Base-by-base conservation (phyloP, 805 yeast species). In the Ogataea paradorogensis region DNA sequence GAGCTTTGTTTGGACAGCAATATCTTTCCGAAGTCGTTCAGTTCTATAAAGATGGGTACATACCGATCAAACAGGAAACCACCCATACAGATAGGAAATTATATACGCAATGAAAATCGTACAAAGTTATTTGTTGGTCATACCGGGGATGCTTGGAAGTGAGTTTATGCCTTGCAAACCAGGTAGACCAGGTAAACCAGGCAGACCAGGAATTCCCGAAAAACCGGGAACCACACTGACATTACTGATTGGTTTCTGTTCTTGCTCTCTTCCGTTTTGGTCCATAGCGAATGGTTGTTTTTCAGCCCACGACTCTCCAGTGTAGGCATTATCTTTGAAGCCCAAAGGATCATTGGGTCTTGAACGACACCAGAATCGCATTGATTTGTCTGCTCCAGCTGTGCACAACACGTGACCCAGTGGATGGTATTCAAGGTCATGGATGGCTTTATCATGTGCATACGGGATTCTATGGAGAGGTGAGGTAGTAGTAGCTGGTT, bases 401-500 rank as follows among this genome's bases (percentile, higher is more conserved):
- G 96, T 80, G 40, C 95, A 81, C 25, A 93, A 67, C 35, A 91
- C 67, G 63, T 93, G 97, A 3, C 99, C 99, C 52, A 85, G 68
- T 2, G 98, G 98, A 62, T 90, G 97, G 58, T 89, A 93, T 45
- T 90, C 91, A 40, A 93, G 62, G 3, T 95, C 79, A 62, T 91
- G 89, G 37, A 93, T 79, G 3, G 95, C 95, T 66, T 86, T 85
- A 55, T 89, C 96, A 61, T 93, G 99, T 0, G 98, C 99, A 62
- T 76, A 82, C 3, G 97, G 96, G 25, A 93, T 84, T 13, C 65
- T 62, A 53, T 83, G 90, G 18, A 43, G 40, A 11, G 55, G 36
- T n/a, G 45, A 27, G n/a, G 35, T 32, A 7, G 59, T 44, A 33
- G 64, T 53, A 5, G 61, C 53, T 25, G 55, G 55, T 13, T 43